A percentile compares a stretch with the other conserved stretches of the same genome.
Conservation (phyloP, 2,329 filamentous ascomycete genomes). For the Botrytis medusae region DNA sequence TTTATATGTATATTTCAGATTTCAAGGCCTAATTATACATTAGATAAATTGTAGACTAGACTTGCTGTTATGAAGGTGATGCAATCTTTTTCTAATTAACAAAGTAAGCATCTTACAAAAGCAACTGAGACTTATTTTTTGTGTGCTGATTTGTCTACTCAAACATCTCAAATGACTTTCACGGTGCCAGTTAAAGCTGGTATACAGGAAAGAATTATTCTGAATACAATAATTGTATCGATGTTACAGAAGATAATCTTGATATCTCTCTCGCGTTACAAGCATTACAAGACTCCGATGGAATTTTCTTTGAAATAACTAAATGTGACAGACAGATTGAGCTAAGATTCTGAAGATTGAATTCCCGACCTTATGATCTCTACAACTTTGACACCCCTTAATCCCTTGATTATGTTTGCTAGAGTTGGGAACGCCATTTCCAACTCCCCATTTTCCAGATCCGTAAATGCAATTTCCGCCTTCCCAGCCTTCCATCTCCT, state of each 20-base stretch:
- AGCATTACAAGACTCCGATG: background rate
- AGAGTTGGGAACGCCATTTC: constrained; percentile 28
- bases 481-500: constrained; percentile 26
- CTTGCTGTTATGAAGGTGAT: too few relatives aligned
- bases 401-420: constrained; percentile 26
- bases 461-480: constrained; percentile 26
- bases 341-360: background rate
- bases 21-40: too few relatives aligned
- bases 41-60: too few relatives aligned
- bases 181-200: background rate
- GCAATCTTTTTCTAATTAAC: too few relatives aligned
- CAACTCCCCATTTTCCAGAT: constrained; percentile 23
- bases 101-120: background rate
- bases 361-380: constrained; percentile 18
- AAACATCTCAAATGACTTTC: background rate
- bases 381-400: constrained; percentile 25
- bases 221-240: background rate
- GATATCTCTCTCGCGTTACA: background rate
- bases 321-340: background rate
- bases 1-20: too few relatives aligned
- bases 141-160: background rate
- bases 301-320: too few relatives aligned
- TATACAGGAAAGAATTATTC: background rate
- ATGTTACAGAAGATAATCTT: background rate
- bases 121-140: background rate